phyloP scores from a whole-genome alignment of 441 rosid species.

The Corymbia citriodora region DNA sequence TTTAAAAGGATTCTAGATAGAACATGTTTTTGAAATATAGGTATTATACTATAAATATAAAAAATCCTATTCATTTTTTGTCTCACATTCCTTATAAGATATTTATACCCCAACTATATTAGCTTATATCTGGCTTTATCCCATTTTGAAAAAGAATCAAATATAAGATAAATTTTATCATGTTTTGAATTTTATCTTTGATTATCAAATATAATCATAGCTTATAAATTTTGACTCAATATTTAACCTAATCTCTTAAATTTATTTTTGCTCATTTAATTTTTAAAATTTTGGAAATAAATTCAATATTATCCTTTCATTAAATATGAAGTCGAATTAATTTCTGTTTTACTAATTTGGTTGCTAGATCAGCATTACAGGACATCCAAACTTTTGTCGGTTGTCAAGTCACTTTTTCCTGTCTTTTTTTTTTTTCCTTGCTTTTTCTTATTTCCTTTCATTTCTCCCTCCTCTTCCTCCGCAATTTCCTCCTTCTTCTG shows the following conservation, averaged over 20 bases:
- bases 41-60: neutral
- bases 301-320: neutral
- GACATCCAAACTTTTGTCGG: neutral
- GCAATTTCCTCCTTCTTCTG: neutral
- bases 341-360: neutral
- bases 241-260: neutral
- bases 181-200: neutral
- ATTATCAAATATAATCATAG: fast-evolving
- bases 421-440: neutral
- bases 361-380: neutral
- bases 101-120: neutral
- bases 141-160: fast-evolving
- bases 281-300: too few relatives aligned
- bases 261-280: neutral
- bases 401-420: neutral
- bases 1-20: neutral
- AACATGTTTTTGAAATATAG: neutral
- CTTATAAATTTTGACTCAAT: neutral
- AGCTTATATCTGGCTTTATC: fast-evolving
- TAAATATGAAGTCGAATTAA: too few relatives aligned
- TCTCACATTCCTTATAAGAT: neutral
- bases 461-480: neutral
- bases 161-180: neutral
- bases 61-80: neutral
- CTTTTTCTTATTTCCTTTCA: neutral